These are phyloP conservation scores for Cardamine chenopodiifolia DNA, from an alignment of 345 rosid genomes.

Conservation along the genomic window DNA sequence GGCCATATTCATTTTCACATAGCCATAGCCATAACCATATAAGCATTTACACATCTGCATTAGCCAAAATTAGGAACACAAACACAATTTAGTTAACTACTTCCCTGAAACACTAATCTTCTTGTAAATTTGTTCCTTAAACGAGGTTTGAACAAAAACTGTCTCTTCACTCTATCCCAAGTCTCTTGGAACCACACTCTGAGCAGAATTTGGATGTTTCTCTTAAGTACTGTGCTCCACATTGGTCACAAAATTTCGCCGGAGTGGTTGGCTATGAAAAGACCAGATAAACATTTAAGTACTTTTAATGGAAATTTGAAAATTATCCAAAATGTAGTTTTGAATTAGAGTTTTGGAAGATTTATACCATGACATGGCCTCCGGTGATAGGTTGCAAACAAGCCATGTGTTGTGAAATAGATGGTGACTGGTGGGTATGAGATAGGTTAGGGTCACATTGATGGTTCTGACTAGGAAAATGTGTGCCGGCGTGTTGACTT, in stretches of 20 bases:
- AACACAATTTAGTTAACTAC: background rate
- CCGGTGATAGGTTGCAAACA: constrained; percentile 79
- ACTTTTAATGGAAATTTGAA: background rate
- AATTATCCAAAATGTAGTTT: background rate
- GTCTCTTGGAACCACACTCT: constrained; percentile 85
- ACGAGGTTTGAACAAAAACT: background rate
- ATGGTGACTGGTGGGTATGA: constrained; percentile 69
- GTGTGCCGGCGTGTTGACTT: constrained; percentile 56
- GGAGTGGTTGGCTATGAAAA: constrained; percentile 61
- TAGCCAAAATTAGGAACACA: constrained; percentile 7
- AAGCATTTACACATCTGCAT: background rate
- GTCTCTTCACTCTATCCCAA: constrained; percentile 54
- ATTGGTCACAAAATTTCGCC: constrained; percentile 85
- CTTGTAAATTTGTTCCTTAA: background rate
- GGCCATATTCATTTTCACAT: background rate
- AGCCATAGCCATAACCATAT: background rate
- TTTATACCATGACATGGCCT: constrained; percentile 51
- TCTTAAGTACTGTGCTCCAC: constrained; percentile 79
- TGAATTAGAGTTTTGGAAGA: background rate
- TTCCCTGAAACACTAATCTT: background rate
- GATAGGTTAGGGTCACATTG: constrained; percentile 70
- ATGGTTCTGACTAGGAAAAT: constrained; percentile 63
- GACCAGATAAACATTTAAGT: constrained; percentile 23
- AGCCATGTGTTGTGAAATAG: constrained; percentile 79
- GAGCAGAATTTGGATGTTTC: constrained; percentile 95